Conservation (phyloP, 148 eudicot genomes). For the Rhododendron griersonianum region DNA sequence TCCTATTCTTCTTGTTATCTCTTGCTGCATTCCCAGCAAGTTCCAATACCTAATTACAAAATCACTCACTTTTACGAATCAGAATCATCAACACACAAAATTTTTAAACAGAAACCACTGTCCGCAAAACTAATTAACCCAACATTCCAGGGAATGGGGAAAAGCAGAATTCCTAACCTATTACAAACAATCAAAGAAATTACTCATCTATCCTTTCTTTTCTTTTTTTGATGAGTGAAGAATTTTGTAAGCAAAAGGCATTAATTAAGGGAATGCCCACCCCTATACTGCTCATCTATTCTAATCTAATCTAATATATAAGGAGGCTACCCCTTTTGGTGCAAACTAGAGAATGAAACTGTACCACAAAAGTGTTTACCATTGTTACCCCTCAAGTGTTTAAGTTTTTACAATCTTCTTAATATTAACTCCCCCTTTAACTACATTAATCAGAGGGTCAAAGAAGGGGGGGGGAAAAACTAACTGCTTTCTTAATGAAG, state of each 20-base stretch:
- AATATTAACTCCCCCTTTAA: no score
- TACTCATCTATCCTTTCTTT: neutral
- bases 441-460: no score
- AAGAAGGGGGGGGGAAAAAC: no score
- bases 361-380: no score
- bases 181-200: neutral
- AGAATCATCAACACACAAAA: neutral
- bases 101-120: neutral
- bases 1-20: slow-evolving; percentile 35
- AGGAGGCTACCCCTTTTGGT: neutral
- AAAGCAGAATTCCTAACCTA: neutral
- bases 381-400: no score
- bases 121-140: neutral
- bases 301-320: neutral
- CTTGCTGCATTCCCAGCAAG: slow-evolving; percentile 36
- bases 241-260: no score
- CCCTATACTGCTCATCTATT: neutral
- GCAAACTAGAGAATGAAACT: neutral
- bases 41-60: slow-evolving; percentile 22
- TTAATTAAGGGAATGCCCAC: no score
- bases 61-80: neutral
- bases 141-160: neutral
- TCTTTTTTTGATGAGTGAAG: no score
- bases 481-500: no score
- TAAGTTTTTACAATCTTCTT: no score